Conservation (phyloP, 2,329 filamentous ascomycete species). For the Ceratocystis variospora region DNA sequence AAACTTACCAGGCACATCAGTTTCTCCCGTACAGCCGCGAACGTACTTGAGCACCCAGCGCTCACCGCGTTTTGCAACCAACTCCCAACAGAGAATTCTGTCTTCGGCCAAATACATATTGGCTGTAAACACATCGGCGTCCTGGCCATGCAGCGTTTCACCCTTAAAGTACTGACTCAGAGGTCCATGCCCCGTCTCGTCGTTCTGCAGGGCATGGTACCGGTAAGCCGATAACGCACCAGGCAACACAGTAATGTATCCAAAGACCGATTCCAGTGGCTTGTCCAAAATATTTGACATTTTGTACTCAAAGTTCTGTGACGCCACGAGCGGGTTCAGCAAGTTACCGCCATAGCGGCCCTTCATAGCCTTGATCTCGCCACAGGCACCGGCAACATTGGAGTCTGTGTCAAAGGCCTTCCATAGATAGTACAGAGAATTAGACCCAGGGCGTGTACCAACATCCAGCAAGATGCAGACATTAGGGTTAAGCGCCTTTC, state of each 20-base stretch:
- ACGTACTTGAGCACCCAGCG: constrained; percentile 98
- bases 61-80: constrained; percentile 88
- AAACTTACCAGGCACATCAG: constrained; percentile 79
- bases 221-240: constrained; percentile 91
- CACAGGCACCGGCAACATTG: constrained; percentile 89
- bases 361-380: constrained; percentile 95
- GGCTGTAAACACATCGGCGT: constrained; percentile 92
- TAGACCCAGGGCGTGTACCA: constrained; percentile 77
- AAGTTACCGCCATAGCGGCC: constrained; percentile 70
- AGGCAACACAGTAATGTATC: constrained; percentile 92
- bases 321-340: constrained; percentile 86
- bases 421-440: constrained; percentile 94
- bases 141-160: constrained; percentile 87
- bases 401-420: constrained; percentile 98
- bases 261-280: constrained; percentile 90
- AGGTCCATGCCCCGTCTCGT: constrained; percentile 86
- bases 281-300: constrained; percentile 99
- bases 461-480: constrained; percentile 95
- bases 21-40: constrained; percentile 90
- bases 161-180: constrained; percentile 99
- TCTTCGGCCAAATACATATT: constrained; percentile 93
- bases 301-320: constrained; percentile 99
- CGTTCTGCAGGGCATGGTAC: constrained; percentile 91
- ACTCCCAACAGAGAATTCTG: constrained; percentile 82
- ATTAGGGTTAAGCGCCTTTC: constrained; percentile 80